These are phyloP conservation scores for Xanthoceras sorbifolium DNA, from an alignment of 345 rosid species.

Conservation along the genomic window DNA sequence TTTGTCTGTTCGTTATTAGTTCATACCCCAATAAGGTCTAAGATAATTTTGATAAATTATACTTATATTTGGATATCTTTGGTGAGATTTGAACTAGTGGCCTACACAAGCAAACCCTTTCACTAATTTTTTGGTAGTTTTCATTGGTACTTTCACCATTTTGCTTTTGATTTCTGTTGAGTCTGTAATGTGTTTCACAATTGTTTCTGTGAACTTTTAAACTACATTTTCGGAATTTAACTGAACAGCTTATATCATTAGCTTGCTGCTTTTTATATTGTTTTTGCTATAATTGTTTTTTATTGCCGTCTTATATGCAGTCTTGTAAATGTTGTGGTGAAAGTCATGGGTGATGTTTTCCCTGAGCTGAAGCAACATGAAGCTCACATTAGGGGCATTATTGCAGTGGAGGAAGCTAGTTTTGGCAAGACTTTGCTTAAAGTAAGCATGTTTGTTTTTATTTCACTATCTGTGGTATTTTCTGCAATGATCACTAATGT, in stretches of 20 bases:
- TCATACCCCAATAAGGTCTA: too few species aligned
- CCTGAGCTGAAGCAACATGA: conserved; percentile 87
- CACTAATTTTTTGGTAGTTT: not conserved
- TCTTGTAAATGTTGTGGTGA: conserved; percentile 72
- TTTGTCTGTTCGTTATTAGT: too few species aligned
- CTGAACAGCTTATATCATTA: not conserved
- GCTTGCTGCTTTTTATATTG: not conserved
- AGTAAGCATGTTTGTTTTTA: conserved; percentile 37
- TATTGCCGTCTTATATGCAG: conserved; percentile 39
- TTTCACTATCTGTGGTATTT: not conserved
- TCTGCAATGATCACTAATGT: not conserved
- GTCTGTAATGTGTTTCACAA: not conserved
- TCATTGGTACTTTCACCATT: not conserved
- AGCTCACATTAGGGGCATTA: conserved; percentile 62
- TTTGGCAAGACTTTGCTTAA: conserved; percentile 88
- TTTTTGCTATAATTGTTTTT: conserved; percentile 1
- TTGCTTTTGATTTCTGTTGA: not conserved
- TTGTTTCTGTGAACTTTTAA: conserved; percentile 8
- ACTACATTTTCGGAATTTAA: not conserved
- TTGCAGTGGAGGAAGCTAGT: conserved; percentile 87
- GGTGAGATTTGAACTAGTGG: not conserved
- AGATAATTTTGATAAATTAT: too few species aligned
- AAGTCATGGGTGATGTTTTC: conserved; percentile 80
- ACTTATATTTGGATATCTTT: too few species aligned
- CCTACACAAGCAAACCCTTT: not conserved